Conservation (phyloP, 1,139 yeast species). For the Sugiyamaella novakii region DNA sequence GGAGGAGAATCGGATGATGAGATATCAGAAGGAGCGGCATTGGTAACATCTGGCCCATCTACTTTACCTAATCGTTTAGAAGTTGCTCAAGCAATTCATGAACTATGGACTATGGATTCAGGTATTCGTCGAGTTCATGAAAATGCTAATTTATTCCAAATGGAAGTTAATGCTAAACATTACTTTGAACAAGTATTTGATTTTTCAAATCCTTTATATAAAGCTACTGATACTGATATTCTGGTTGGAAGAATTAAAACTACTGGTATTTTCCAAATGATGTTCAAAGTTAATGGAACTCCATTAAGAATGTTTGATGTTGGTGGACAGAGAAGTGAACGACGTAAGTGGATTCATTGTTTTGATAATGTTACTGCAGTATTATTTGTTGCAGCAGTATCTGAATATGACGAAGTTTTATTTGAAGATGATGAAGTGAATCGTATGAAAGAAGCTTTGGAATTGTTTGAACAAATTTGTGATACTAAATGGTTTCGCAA, state of each 20-base stretch:
- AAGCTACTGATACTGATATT: constrained; percentile 80
- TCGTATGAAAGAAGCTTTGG: constrained; percentile 88
- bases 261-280: constrained; percentile 91
- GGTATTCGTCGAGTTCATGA: constrained; percentile 66
- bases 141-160: constrained; percentile 76
- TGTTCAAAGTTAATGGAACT: constrained; percentile 63
- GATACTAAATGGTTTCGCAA: constrained; percentile 83
- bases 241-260: constrained; percentile 91
- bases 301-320: constrained; percentile 86
- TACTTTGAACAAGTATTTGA: constrained; percentile 69
- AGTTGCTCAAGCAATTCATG: constrained; percentile 67
- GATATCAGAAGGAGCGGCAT: constrained; percentile 5
- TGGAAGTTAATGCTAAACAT: constrained; percentile 77
- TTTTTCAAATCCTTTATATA: constrained; percentile 65
- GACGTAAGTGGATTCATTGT: constrained; percentile 95
- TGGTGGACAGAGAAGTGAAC: constrained; percentile 95
- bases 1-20: background rate
- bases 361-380: constrained; percentile 91
- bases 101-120: constrained; percentile 66
- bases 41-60: background rate
- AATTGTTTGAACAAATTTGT: constrained; percentile 79
- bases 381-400: constrained; percentile 85
- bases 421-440: constrained; percentile 90
- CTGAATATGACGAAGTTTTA: constrained; percentile 88
- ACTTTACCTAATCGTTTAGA: constrained; percentile 40